phyloP scores from a whole-genome alignment of 257 asterid genomes.

The Solanum dulcamara region DNA sequence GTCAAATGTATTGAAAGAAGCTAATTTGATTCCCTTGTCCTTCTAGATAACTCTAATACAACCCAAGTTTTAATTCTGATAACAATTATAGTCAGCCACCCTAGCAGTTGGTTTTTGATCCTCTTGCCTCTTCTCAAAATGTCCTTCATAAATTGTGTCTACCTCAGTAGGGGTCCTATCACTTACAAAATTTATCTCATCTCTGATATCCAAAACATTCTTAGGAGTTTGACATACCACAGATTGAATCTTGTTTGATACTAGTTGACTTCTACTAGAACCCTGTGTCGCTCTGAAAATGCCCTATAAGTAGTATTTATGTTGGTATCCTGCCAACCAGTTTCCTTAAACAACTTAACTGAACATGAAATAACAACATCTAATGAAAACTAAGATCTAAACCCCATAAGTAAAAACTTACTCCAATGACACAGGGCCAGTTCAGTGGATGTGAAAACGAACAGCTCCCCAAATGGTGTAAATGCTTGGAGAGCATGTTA shows the following conservation, averaged over 20 bases:
- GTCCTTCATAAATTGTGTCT: too few species aligned
- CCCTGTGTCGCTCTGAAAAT: constrained; percentile 39
- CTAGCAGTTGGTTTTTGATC: neutral
- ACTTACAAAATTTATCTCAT: neutral
- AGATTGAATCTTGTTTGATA: neutral
- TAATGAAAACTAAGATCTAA: neutral
- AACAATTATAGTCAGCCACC: neutral
- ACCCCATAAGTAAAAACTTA: constrained; percentile 9
- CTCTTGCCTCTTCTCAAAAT: too few species aligned
- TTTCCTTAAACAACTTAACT: neutral
- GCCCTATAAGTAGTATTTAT: constrained; percentile 66
- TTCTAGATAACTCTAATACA: neutral
- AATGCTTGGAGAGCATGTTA: constrained; percentile 52
- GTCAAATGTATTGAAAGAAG: too few species aligned
- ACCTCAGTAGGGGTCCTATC: neutral
- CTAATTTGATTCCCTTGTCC: neutral
- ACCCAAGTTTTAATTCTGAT: too few species aligned
- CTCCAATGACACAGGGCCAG: constrained; percentile 52
- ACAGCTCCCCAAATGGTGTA: constrained; percentile 49
- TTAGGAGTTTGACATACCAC: neutral
- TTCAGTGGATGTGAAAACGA: constrained; percentile 56
- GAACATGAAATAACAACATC: neutral
- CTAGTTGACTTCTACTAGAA: neutral
- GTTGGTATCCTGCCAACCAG: constrained; percentile 38
- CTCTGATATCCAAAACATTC: neutral